Percentiles rank a stretch among this genome's conserved stretches.
Conservation (phyloP, 495 filamentous ascomycete genomes). For the Barbatosphaeria neglecta region DNA sequence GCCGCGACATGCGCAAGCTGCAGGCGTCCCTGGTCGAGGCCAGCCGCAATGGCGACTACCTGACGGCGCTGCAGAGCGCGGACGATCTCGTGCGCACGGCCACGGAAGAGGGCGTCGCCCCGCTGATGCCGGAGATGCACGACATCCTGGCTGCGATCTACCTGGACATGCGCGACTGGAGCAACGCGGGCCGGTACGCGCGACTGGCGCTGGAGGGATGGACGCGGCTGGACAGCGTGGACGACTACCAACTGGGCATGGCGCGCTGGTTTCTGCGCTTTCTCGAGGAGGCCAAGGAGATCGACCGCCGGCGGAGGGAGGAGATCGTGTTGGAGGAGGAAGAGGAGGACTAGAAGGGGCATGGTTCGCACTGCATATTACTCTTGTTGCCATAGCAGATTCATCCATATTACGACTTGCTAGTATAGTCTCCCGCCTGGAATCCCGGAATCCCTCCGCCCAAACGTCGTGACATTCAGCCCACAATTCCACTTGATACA, state of each 20-base stretch:
- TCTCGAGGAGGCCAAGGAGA: slow-evolving; percentile 4
- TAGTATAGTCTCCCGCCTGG: too few relatives aligned
- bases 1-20: slow-evolving; percentile 17
- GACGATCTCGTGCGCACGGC: slow-evolving; percentile 20
- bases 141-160: slow-evolving; percentile 25
- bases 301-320: neutral
- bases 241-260: slow-evolving; percentile 15
- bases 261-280: slow-evolving; percentile 11
- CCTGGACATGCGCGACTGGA: slow-evolving; percentile 17
- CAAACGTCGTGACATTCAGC: neutral
- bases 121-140: slow-evolving; percentile 23
- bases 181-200: slow-evolving; percentile 23
- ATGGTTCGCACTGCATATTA: too few relatives aligned
- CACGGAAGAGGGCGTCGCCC: slow-evolving; percentile 18
- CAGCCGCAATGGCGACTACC: slow-evolving; percentile 17
- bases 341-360: neutral
- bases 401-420: too few relatives aligned
- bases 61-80: slow-evolving; percentile 20
- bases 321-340: neutral
- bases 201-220: slow-evolving; percentile 25
- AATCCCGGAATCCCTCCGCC: too few relatives aligned
- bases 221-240: slow-evolving; percentile 23
- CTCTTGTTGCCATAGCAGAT: too few relatives aligned
- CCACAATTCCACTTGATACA: slow-evolving; percentile 4
- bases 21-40: slow-evolving; percentile 19